Percentiles rank a stretch among this genome's conserved stretches.
These are phyloP conservation scores for Leptoxyphium fumago DNA, from an alignment of 2,329 filamentous ascomycete species.

Conservation along the genomic window DNA sequence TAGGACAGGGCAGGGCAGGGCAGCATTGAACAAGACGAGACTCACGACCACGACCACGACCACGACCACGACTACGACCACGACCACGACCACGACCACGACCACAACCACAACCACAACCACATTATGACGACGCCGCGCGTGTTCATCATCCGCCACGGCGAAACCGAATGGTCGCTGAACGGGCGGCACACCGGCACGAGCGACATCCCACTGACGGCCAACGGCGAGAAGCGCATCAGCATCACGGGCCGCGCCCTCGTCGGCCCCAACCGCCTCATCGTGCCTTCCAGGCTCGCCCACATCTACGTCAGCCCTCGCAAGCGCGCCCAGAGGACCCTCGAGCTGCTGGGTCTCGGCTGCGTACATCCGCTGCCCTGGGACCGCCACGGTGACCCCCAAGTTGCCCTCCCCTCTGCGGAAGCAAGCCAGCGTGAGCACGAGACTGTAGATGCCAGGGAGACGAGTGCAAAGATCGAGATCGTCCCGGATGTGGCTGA, in stretches of 20 bases:
- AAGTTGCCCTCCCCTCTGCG: constrained; percentile 11
- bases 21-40: no score
- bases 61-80: constrained; percentile 19
- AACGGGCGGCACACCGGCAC: constrained; percentile 65
- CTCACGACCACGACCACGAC: neutral
- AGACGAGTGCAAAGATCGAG: constrained; percentile 29
- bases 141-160: constrained; percentile 54
- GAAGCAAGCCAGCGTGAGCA: constrained; percentile 14
- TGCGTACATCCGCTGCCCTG: constrained; percentile 54
- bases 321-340: constrained; percentile 70
- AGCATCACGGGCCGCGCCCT: constrained; percentile 61
- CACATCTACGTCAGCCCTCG: constrained; percentile 91
- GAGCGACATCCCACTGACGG: constrained; percentile 72
- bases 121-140: constrained; percentile 27
- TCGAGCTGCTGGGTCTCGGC: constrained; percentile 70
- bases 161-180: constrained; percentile 94
- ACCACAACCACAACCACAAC: neutral
- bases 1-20: no score
- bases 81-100: constrained; percentile 4
- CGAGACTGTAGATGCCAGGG: constrained; percentile 6
- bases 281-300: constrained; percentile 65
- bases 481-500: constrained; percentile 40
- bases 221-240: constrained; percentile 49
- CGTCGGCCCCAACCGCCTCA: constrained; percentile 69
- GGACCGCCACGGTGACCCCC: constrained; percentile 22